Percentiles rank a stretch among this genome's conserved stretches.
phyloP scores from a whole-genome alignment of 345 rosid species.

The Viola odorata region DNA sequence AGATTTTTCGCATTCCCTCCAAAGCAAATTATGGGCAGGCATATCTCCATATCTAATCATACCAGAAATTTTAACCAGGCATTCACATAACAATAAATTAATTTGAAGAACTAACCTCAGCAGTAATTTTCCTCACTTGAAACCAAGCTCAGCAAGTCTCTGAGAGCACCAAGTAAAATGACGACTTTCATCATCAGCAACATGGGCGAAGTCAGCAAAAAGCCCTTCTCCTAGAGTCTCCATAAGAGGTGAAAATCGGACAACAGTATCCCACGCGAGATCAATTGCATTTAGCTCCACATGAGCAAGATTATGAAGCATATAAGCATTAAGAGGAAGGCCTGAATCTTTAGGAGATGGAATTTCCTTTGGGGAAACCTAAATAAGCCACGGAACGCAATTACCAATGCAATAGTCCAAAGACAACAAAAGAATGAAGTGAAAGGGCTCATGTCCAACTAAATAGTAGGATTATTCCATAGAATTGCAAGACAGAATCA shows the following conservation, averaged over 20 bases:
- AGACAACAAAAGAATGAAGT: too few species aligned
- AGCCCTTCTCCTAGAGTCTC: conserved; percentile 58
- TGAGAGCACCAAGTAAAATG: conserved; percentile 94
- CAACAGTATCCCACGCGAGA: conserved; percentile 97
- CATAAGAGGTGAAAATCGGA: conserved; percentile 67
- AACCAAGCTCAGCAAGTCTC: conserved; percentile 84
- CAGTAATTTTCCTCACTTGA: conserved; percentile 42
- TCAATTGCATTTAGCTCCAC: conserved; percentile 95
- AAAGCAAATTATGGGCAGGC: conserved; percentile 86
- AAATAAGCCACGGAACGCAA: not conserved
- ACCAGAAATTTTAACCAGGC: not conserved
- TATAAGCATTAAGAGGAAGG: conserved; percentile 81
- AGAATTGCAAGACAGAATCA: too few species aligned
- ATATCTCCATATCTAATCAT: conserved; percentile 78
- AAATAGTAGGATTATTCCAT: too few species aligned
- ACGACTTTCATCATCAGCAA: conserved; percentile 96
- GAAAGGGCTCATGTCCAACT: too few species aligned
- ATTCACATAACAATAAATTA: not conserved
- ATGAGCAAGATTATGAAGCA: conserved; percentile 94
- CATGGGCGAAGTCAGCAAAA: conserved; percentile 91
- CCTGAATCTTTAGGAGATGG: conserved; percentile 64
- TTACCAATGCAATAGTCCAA: not conserved
- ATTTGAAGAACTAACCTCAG: not conserved
- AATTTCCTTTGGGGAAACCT: conserved; percentile 77
- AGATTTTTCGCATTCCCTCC: conserved; percentile 84